Base-by-base conservation (phyloP, 306 rosid genomes). In the Dryas alaskensis region DNA sequence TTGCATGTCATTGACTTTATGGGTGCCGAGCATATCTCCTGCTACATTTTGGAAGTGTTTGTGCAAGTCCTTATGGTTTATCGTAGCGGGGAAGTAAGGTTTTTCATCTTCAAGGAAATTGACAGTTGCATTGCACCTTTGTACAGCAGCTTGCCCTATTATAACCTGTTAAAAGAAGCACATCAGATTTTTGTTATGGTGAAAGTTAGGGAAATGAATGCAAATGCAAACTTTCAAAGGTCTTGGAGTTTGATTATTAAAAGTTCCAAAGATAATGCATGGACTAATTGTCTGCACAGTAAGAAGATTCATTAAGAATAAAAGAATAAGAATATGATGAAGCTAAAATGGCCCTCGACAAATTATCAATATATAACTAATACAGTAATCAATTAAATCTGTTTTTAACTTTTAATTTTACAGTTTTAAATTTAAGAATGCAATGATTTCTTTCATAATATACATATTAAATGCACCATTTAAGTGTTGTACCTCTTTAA, bases 101-200 rank as follows among this genome's bases (percentile, higher is more conserved):
- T 50, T 73, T 74, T 43, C 78, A 5, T 70, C 82, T 2, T 85
- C 87, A 27, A 67, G 31, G 78, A 91, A 94, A 70, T 67, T 51
- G 31, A 94, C 90, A 0, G 84, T 88, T 19, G 95, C 97, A 76
- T 87, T 91, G 86, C 98, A 91, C 84, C 95, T 87, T 31, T 88
- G 97, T 44, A 94, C 98, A 0, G 89, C 70, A 69, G 98, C 97
- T 82, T 94, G 98, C 16, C 87, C 89, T 4, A 44, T 79, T 78
- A 92, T 94, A 73, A 90, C 92, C 96, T 94, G 74, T 73, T 39
- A 37, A 73, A 62, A 52, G 63, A 68, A 74, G 73, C 4, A 14
- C 52, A 75, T 78, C 60, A 70, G 49, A 65, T 44, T 44, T 53
- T 54, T 55, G 16, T 17, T 7, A 66, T 4, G 44, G 22, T 2